Base-by-base conservation (phyloP, 1,139 yeast genomes). In the Scheffersomyces quercinus region DNA sequence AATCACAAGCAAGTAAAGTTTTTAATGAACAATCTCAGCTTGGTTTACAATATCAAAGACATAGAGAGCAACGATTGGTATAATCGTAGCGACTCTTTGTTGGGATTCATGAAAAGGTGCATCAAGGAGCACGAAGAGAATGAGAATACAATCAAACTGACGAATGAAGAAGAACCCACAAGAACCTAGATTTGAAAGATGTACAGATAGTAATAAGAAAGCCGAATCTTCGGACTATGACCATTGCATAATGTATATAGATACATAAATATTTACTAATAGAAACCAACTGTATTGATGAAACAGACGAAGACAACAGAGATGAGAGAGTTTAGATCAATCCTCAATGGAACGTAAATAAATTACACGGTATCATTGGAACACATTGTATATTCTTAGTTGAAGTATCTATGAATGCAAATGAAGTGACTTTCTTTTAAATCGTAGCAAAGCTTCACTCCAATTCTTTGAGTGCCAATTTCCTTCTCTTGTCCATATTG, bases 401-500 rank as follows among this genome's bases (percentile, higher is more conserved):
- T 20, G 26, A 6, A 5, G 24, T 31, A 31, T 31, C 35, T 31
- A 31, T 31, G 20, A 31, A 20, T 14, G 24, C 20, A 20, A 20
- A 20, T 6, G 8, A 6, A 20, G 26, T 20, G 7, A 20, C 26
- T 6, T 20, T 6, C 9, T 20, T 13, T 20, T 20, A 20, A 3
- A 6, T 20, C 7, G 7, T 20, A 20, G 5, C 26, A 20, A 20
- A 5, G 26, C 26, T 20, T 44, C 56, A 67, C 42, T 71, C 77
- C 39, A 73, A 55, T 50, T 70, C 76, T 51, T 66, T 67, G 48
- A 73, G 54, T 15, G 78, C 79, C 42, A 70, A 53, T 49, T 71
- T 69, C 41, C 78, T 59, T 55, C 78, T 61, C 45, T 64, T 67
- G 44, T 73, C 78, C 69, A 73, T 65, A 42, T 58, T 60, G 28